These are phyloP conservation scores for Gyrodon lividus DNA, from an alignment of 768 basidiomycete species.

Conservation along the genomic window DNA sequence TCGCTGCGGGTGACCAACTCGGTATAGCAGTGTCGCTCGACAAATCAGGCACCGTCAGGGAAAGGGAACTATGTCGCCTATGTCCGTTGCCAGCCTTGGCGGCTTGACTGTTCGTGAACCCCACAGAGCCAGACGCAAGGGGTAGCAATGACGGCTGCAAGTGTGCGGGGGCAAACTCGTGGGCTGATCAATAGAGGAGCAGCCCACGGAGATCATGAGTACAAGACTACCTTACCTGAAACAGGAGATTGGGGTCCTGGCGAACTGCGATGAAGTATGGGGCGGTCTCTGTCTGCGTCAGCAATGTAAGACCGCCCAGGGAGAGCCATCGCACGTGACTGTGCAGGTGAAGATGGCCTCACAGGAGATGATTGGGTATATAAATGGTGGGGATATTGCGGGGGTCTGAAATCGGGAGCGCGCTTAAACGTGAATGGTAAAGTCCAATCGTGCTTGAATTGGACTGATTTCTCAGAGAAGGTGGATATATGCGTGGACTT, in stretches of 20 bases:
- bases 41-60: not conserved
- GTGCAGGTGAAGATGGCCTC: not conserved
- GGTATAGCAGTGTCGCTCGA: not conserved
- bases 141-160: not conserved
- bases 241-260: slow-evolving; percentile 1
- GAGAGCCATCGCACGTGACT: not conserved
- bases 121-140: not conserved
- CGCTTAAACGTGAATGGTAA: not conserved
- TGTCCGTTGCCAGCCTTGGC: not conserved
- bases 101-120: not conserved
- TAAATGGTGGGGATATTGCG: not conserved
- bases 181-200: slow-evolving; percentile 1
- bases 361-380: slow-evolving; percentile 7
- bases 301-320: too few species aligned
- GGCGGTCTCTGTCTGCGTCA: not conserved
- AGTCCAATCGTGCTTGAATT: not conserved
- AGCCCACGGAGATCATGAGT: slow-evolving; percentile 1
- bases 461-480: not conserved
- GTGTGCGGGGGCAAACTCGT: slow-evolving; percentile 6
- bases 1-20: slow-evolving; percentile 7
- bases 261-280: slow-evolving; percentile 5
- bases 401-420: not conserved
- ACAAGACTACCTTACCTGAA: slow-evolving; percentile 15
- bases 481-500: slow-evolving; percentile 17
- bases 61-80: not conserved